Evolutionary conservation across 2,329 filamentous ascomycete genomes (phyloP).

Genomic region (Epichloe sibirici): DNA sequence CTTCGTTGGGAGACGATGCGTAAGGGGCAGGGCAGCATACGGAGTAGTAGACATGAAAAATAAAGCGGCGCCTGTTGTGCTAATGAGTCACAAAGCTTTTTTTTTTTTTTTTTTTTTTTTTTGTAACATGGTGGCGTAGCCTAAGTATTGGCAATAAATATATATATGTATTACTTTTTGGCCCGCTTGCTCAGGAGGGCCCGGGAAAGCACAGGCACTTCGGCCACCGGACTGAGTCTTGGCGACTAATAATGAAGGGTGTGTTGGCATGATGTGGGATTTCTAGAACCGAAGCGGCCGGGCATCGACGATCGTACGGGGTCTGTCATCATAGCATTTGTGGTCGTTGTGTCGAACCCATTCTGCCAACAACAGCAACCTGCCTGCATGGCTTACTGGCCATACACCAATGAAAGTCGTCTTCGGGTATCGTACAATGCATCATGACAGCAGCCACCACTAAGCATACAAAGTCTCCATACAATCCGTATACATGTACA

Average conservation of each 20-base stretch:
- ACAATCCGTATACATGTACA: not conserved
- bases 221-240: not conserved
- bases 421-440: constrained; percentile 2
- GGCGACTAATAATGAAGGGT: not conserved
- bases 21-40: not conserved
- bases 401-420: not conserved
- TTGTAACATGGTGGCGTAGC: not conserved
- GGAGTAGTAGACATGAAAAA: not conserved
- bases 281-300: not conserved
- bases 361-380: not conserved
- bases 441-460: not conserved
- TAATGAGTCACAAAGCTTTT: constrained; percentile 6
- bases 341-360: not conserved
- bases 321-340: not conserved
- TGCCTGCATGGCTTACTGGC: not conserved
- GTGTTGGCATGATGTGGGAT: not conserved
- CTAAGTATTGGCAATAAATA: too few species aligned
- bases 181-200: not conserved
- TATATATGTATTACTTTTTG: too few species aligned
- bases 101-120: not conserved
- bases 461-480: not conserved
- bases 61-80: not conserved
- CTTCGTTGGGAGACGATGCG: constrained; percentile 12
- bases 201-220: not conserved
- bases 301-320: not conserved